Base-by-base conservation (phyloP, 202 grass and related monocot species). In the Brachypodium distachyon region DNA sequence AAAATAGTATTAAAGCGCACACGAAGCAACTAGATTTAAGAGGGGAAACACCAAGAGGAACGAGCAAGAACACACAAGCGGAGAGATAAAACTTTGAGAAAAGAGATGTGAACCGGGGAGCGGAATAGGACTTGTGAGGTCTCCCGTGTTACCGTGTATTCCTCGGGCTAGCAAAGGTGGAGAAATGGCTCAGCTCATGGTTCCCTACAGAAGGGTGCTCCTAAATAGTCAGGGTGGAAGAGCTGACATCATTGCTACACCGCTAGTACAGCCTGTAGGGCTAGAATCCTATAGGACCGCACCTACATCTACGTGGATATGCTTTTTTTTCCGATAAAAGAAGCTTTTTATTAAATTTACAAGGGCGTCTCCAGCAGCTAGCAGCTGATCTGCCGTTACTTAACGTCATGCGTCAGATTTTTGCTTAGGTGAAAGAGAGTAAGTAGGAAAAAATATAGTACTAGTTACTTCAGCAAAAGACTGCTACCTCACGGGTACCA, bases 151-250 rank as follows among this genome's bases (percentile, higher is more conserved):
- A n/a, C n/a, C n/a, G n/a, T 3, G 40, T 27, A 40, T 71, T n/a
- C 46, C 26, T 21, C 46, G 23, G 49, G 23, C 51, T 66, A 31
- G 31, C 56, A 23, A 50, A 72, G 21, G 10, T 31, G n/a, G 16
- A 72, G 25, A 33, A 53, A 65, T 84, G 57, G 49, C 33, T 37
- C 43, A 7, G 54, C 32, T 82, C 80, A 75, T 74, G 72, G 54
- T 84, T 89, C 61, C 73, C 12, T 74, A 73, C 53, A 27, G 42
- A 76, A 53, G 80, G 29, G 63, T 11, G 67, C 47, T 21, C 83
- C 89, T 93, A 93, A 93, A 93, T 92, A 92, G 85, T 63, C 21
- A 49, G 69, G 32, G 54, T 39, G 49, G 68, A 44, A 28, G 72
- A 70, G 76, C 21, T 84, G 72, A 89, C 90, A 92, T 92, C 80